Evolutionary conservation across 257 asterid genomes (phyloP).

Genomic region (Cordia subcordata): DNA sequence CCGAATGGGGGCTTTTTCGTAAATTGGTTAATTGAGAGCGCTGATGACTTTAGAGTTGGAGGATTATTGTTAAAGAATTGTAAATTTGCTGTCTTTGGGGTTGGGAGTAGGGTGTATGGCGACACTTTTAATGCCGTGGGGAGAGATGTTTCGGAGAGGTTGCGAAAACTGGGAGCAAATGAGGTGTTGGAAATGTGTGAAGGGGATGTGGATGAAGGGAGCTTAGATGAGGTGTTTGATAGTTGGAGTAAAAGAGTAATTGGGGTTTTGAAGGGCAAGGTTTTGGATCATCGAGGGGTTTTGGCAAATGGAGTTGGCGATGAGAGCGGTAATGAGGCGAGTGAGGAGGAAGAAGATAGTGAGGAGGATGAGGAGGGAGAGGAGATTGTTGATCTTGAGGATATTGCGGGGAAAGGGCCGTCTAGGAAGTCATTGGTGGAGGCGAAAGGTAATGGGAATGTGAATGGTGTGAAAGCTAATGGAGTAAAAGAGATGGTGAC

Average conservation of each 20-base stretch:
- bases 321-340: conserved; percentile 45
- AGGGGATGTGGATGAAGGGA: conserved; percentile 76
- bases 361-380: conserved; percentile 35
- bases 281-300: conserved; percentile 23
- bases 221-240: conserved; percentile 67
- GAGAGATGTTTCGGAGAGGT: conserved; percentile 37
- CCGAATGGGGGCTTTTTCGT: conserved; percentile 65
- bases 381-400: conserved; percentile 87
- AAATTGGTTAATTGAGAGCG: conserved; percentile 86
- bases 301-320: conserved; percentile 26
- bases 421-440: conserved; percentile 45
- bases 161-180: conserved; percentile 69
- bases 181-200: conserved; percentile 66
- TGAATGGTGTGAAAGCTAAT: conserved; percentile 45
- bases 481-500: conserved; percentile 96
- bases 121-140: conserved; percentile 67
- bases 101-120: conserved; percentile 77
- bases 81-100: conserved; percentile 77
- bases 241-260: conserved; percentile 61
- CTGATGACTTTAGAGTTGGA: conserved; percentile 92
- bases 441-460: conserved; percentile 49
- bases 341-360: conserved; percentile 48
- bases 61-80: conserved; percentile 58
- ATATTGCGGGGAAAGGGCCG: conserved; percentile 87
- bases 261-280: conserved; percentile 45